Evolutionary conservation across 805 yeast species (phyloP).

Genomic region (Ogataea glucozyma): DNA sequence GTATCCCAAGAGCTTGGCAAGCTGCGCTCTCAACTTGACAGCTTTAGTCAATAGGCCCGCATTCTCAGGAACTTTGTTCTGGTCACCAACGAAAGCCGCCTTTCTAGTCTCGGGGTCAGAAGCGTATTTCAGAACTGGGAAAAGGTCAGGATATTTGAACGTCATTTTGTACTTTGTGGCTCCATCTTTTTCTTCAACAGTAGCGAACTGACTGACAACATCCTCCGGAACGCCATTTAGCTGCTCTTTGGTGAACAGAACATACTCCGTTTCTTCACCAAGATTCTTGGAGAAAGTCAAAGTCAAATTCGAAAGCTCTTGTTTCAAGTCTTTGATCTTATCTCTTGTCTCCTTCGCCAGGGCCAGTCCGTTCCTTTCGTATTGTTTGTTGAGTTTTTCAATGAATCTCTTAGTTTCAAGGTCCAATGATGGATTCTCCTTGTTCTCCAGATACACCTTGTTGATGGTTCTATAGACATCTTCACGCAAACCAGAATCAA

Average conservation of each 20-base stretch:
- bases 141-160: constrained; percentile 76
- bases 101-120: constrained; percentile 63
- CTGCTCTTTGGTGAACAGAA: constrained; percentile 62
- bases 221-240: constrained; percentile 74
- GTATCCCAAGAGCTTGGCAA: constrained; percentile 68
- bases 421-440: constrained; percentile 38
- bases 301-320: constrained; percentile 56
- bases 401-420: constrained; percentile 59
- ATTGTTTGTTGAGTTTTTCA: constrained; percentile 56
- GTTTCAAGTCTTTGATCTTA: constrained; percentile 56
- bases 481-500: constrained; percentile 65
- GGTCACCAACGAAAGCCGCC: constrained; percentile 64
- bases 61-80: constrained; percentile 66
- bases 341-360: constrained; percentile 56
- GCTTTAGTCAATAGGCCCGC: constrained; percentile 61
- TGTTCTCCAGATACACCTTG: constrained; percentile 45
- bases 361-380: constrained; percentile 68
- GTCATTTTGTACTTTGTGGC: constrained; percentile 59
- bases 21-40: constrained; percentile 57
- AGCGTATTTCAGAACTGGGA: constrained; percentile 79
- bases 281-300: constrained; percentile 62
- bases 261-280: constrained; percentile 67
- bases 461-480: constrained; percentile 65
- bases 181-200: constrained; percentile 39
- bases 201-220: constrained; percentile 58